Percentiles rank a stretch among this genome's conserved stretches.
These are phyloP conservation scores for Aspergillus incahuasiensis DNA, from an alignment of 495 filamentous ascomycete genomes.

Conservation along the genomic window DNA sequence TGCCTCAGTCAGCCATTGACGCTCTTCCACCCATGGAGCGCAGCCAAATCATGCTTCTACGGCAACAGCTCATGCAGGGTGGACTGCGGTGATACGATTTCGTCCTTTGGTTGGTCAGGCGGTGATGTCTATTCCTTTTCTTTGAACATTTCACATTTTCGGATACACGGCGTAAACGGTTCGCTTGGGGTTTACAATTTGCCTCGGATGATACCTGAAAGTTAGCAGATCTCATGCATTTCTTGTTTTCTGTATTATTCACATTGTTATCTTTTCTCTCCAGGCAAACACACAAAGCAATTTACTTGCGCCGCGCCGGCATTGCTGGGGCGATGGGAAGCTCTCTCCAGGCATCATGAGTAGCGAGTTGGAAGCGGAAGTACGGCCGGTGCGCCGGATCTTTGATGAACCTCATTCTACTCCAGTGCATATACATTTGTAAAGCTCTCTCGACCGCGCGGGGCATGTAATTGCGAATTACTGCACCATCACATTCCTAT, in stretches of 20 bases:
- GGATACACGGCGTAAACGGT: constrained; percentile 16
- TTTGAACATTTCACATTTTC: background rate
- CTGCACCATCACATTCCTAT: background rate
- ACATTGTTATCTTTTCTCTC: background rate
- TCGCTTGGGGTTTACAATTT: constrained; percentile 11
- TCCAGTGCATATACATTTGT: too few relatives aligned
- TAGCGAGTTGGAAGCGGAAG: background rate
- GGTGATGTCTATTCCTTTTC: constrained; percentile 5
- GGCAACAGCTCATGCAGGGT: constrained; percentile 50
- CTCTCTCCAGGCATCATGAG: background rate
- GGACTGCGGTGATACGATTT: constrained; percentile 32
- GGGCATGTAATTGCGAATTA: background rate
- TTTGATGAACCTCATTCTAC: background rate
- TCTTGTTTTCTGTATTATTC: constrained; percentile 5
- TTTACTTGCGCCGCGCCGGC: background rate
- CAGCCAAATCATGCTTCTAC: constrained; percentile 69
- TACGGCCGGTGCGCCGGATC: background rate
- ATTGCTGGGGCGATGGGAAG: background rate
- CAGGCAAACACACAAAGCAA: background rate
- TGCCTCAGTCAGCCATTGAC: constrained; percentile 73
- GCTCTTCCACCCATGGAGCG: constrained; percentile 66
- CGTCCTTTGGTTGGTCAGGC: background rate
- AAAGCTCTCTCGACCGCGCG: too few relatives aligned
- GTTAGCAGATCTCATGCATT: constrained; percentile 12
- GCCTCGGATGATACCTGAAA: constrained; percentile 17